These are phyloP conservation scores for Pyrenula aspistea DNA, from an alignment of 495 filamentous ascomycete species.

Conservation along the genomic window DNA sequence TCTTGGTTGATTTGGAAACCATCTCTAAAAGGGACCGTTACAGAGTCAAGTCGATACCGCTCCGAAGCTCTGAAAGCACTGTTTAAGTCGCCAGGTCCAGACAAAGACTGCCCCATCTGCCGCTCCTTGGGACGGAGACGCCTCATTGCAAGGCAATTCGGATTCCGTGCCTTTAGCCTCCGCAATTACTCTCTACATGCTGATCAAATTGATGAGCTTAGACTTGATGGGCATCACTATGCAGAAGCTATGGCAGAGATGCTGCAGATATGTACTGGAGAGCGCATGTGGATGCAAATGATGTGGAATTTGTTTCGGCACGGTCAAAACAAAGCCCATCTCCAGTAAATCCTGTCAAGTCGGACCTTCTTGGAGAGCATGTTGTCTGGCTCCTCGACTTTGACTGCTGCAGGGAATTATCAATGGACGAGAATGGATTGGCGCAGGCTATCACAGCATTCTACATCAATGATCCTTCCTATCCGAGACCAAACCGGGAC, in stretches of 20 bases:
- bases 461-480: conserved; percentile 29
- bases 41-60: too few species aligned
- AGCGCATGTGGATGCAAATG: conserved; percentile 28
- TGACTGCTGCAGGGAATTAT: conserved; percentile 22
- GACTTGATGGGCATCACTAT: conserved; percentile 9
- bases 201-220: conserved; percentile 32
- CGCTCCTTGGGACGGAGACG: neutral
- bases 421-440: conserved; percentile 20
- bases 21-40: too few species aligned
- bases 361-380: neutral
- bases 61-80: neutral
- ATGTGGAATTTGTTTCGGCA: conserved; percentile 38
- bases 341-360: neutral
- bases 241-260: conserved; percentile 28
- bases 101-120: neutral
- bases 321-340: neutral
- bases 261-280: conserved; percentile 35
- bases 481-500: conserved; percentile 18
- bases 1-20: too few species aligned
- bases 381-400: conserved; percentile 34
- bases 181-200: conserved; percentile 36
- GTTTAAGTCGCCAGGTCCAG: neutral
- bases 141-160: neutral
- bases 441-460: conserved; percentile 21
- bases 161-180: conserved; percentile 24